Evolutionary conservation across 768 basidiomycete species (phyloP).

Genomic region (Basidioascus undulatus): DNA sequence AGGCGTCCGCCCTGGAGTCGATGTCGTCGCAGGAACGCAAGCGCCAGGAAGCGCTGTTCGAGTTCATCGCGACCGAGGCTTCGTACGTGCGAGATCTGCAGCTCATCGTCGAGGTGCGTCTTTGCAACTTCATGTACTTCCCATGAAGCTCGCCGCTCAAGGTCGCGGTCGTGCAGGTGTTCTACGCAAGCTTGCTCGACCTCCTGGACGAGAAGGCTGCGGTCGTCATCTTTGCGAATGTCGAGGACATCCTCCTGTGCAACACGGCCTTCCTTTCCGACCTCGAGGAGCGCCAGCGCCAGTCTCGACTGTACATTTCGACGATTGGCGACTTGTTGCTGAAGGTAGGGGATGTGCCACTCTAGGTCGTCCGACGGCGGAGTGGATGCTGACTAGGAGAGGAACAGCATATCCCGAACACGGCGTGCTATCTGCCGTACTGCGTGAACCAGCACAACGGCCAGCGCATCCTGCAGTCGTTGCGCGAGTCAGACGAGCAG

Average conservation of each 20-base stretch:
- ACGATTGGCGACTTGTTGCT: slow-evolving; percentile 57
- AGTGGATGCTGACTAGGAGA: too few relatives aligned
- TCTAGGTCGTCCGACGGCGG: too few relatives aligned
- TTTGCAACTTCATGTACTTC: not conserved
- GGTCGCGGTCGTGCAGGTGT: slow-evolving; percentile 28
- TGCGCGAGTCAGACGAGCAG: slow-evolving; percentile 41
- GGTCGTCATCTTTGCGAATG: slow-evolving; percentile 67
- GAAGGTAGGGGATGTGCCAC: too few relatives aligned
- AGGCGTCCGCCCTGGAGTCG: too few relatives aligned
- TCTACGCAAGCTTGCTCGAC: slow-evolving; percentile 54
- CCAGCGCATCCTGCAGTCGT: slow-evolving; percentile 46
- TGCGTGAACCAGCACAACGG: slow-evolving; percentile 70
- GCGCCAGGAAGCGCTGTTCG: slow-evolving; percentile 92
- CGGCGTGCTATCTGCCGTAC: slow-evolving; percentile 70
- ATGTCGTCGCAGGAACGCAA: too few relatives aligned
- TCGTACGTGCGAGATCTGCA: slow-evolving; percentile 81
- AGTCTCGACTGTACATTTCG: slow-evolving; percentile 76
- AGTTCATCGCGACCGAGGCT: slow-evolving; percentile 72
- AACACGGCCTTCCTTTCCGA: slow-evolving; percentile 65
- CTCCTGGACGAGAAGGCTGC: slow-evolving; percentile 51
- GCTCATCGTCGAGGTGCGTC: slow-evolving; percentile 57
- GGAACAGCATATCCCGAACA: slow-evolving; percentile 44
- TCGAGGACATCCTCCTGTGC: slow-evolving; percentile 72
- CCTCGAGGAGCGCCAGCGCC: slow-evolving; percentile 74
- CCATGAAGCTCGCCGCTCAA: not conserved